Evolutionary conservation across 306 rosid genomes (phyloP), one percentile per base, ranked within the genome.

Genomic region (Urtica urens): DNA sequence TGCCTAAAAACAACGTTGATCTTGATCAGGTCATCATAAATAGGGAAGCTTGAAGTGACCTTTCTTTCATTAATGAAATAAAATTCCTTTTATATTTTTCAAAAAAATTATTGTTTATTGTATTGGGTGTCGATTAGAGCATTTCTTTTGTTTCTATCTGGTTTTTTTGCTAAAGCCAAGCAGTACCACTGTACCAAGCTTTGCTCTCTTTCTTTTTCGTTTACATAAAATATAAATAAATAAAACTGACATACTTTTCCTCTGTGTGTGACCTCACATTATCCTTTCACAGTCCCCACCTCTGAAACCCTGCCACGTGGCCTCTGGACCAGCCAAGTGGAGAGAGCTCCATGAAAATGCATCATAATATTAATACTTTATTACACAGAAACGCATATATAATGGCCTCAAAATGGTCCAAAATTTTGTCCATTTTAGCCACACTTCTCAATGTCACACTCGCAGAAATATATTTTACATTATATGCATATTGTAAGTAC

Each of bases 91-190:
- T 3, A 4, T 23, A 14, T 24, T 24, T 17, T 38, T 25, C 40
- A 28, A 28, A 4, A 28, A 28, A 28, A 28, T 31, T 40, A n/a
- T n/a, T n/a, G n/a, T n/a, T 49, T 63, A 52, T 77, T 49, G 72
- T 63, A 52, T 54, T 49, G 64, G 68, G 75, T 72, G 72, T 31
- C 46, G 43, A 57, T 49, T 49, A 63, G 64, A 65, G 50, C 48
- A 24, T 18, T 34, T 27, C 30, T 43, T 52, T 62, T 45, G 58
- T 35, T 57, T 23, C 57, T 39, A 49, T 29, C 54, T 49, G 54
- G 54, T 23, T 29, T 39, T 49, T 25, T 10, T 2, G 40, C 57
- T 21, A 9, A 3, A 20, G 15, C 7, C 20, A 16, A 51, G 43
- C 9, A 44, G 21, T 40, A 40, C 46, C 19, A 24, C 39, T 49